Conservation (phyloP, 2,329 filamentous ascomycete species). For the Aureobasidium pullulans region DNA sequence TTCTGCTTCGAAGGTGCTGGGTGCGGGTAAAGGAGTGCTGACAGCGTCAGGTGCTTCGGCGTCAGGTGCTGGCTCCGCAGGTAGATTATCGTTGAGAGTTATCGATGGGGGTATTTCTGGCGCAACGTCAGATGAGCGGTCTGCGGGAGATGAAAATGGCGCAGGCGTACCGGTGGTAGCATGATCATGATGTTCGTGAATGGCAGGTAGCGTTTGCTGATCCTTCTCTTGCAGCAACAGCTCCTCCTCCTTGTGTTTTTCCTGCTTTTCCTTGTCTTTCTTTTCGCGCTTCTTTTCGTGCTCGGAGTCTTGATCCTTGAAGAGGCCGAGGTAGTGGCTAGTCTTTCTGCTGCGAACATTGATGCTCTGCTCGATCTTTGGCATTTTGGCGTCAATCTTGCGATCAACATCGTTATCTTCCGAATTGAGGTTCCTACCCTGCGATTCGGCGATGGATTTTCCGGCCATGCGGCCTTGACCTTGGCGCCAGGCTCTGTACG, state of each 20-base stretch:
- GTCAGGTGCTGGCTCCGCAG: not conserved
- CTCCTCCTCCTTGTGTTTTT: not conserved
- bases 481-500: conserved; percentile 43
- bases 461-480: conserved; percentile 38
- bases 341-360: conserved; percentile 57
- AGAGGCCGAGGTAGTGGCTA: conserved; percentile 57
- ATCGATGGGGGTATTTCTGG: not conserved
- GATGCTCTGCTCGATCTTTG: conserved; percentile 46
- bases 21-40: not conserved
- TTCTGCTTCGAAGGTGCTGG: conserved; percentile 7
- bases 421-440: conserved; percentile 27
- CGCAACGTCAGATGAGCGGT: not conserved
- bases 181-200: not conserved
- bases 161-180: not conserved
- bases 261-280: conserved; percentile 10
- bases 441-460: conserved; percentile 31
- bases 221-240: not conserved
- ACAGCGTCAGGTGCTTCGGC: not conserved
- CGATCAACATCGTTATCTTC: conserved; percentile 48
- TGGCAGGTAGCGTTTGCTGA: not conserved
- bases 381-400: conserved; percentile 56
- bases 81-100: not conserved
- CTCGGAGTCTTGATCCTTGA: conserved; percentile 54
- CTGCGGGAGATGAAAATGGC: not conserved
- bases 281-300: conserved; percentile 43